Conservation (phyloP, 176 grass and related monocot genomes). For the Oryza australiensis region DNA sequence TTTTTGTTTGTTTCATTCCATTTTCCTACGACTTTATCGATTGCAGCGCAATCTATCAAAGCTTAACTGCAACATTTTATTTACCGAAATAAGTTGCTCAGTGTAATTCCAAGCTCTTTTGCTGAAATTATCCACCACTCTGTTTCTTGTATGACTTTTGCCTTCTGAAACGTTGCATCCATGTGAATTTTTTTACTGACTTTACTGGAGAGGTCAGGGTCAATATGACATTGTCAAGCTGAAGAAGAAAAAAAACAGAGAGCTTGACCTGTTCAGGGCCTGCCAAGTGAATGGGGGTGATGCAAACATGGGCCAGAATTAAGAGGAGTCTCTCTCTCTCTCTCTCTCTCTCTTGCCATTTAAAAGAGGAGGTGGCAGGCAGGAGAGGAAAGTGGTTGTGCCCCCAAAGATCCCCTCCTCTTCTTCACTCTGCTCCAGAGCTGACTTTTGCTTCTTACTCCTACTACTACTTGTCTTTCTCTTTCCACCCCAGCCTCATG, state of each 20-base stretch:
- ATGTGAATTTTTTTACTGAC: background rate
- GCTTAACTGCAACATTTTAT: too few relatives aligned
- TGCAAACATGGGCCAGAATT: background rate
- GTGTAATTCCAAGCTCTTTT: too few relatives aligned
- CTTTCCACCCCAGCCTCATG: constrained; percentile 31
- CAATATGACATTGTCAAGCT: background rate
- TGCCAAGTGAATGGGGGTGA: constrained; percentile 13
- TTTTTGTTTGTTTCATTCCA: too few relatives aligned
- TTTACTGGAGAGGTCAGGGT: background rate
- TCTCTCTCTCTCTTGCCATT: background rate
- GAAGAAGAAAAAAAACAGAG: background rate
- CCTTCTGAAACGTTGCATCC: background rate
- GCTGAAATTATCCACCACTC: background rate
- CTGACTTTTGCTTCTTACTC: constrained; percentile 66
- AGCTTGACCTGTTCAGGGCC: background rate
- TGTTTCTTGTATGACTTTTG: background rate
- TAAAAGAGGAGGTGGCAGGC: constrained; percentile 36
- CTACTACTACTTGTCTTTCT: constrained; percentile 7
- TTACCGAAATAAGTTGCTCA: too few relatives aligned
- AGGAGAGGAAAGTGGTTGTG: constrained; percentile 34
- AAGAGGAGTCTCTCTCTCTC: background rate
- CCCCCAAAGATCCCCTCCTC: constrained; percentile 33
- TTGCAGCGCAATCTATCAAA: too few relatives aligned
- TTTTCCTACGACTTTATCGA: too few relatives aligned
- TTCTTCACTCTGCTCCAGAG: constrained; percentile 27